A percentile compares a stretch with the other conserved stretches of the same genome.
Conservation (phyloP, 2,329 filamentous ascomycete species). For the Mariannaea elegans region DNA sequence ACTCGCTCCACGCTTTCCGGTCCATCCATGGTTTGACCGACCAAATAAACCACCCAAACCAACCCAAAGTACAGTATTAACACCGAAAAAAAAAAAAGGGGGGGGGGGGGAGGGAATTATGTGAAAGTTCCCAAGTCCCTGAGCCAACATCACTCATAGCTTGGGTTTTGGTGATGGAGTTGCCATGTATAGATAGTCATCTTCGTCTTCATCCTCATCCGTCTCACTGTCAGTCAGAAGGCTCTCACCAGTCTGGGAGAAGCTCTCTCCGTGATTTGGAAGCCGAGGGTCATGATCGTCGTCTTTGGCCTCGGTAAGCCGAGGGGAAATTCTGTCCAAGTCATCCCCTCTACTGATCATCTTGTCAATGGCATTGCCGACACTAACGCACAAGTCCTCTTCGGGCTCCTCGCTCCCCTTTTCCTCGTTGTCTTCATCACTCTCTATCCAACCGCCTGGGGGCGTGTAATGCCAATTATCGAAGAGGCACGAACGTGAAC, state of each 20-base stretch:
- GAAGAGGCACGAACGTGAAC: background rate
- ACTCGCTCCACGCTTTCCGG: no score
- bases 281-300: background rate
- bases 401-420: background rate
- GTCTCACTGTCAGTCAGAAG: background rate
- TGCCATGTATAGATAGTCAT: background rate
- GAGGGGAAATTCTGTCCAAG: background rate
- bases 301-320: background rate
- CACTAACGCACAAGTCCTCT: background rate
- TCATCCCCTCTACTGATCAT: background rate
- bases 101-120: no score
- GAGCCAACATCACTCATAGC: background rate
- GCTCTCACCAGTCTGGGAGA: background rate
- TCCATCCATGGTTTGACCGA: no score
- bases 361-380: background rate
- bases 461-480: background rate
- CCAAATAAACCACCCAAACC: no score
- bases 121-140: no score
- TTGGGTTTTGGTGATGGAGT: background rate
- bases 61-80: no score
- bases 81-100: no score
- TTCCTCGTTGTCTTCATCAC: background rate
- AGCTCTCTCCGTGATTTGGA: background rate
- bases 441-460: background rate
- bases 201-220: background rate